Percentiles rank a stretch among this genome's conserved stretches.
These are phyloP conservation scores for Streptanthus diversifolius DNA, from an alignment of 345 rosid species.

Conservation along the genomic window DNA sequence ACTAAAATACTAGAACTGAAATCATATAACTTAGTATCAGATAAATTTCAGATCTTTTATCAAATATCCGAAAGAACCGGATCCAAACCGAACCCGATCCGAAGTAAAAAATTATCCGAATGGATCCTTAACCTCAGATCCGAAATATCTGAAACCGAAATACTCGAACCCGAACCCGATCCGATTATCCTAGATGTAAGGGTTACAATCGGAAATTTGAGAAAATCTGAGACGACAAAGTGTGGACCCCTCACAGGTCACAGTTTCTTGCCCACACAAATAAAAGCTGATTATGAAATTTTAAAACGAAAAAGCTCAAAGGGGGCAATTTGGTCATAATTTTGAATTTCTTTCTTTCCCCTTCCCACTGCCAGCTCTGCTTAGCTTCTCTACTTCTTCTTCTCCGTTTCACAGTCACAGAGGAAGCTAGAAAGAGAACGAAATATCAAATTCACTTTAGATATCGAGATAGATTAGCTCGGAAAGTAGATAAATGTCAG, in stretches of 20 bases:
- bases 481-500: conserved; percentile 47
- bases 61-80: too few relatives aligned
- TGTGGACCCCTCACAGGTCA: conserved; percentile 37
- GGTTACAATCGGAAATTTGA: conserved; percentile 27
- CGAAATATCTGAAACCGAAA: too few relatives aligned
- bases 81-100: too few relatives aligned
- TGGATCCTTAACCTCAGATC: too few relatives aligned
- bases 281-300: conserved; percentile 23
- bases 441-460: background rate
- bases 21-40: too few relatives aligned
- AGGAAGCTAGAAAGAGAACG: background rate
- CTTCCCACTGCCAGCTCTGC: conserved; percentile 50
- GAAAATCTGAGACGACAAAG: conserved; percentile 33
- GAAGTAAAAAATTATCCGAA: too few relatives aligned
- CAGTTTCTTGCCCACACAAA: conserved; percentile 19
- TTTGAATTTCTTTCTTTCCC: conserved; percentile 39
- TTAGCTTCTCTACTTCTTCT: conserved; percentile 34
- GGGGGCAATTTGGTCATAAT: conserved; percentile 43
- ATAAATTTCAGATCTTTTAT: too few relatives aligned
- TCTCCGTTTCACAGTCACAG: background rate
- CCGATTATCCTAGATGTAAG: too few relatives aligned
- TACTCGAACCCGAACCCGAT: too few relatives aligned
- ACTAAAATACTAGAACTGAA: too few relatives aligned
- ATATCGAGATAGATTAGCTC: background rate
- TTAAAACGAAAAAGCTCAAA: conserved; percentile 23